Evolutionary conservation across 106 monocot genomes (phyloP), one percentile per base, ranked within the genome.

Genomic region (Apostasia ramifera): DNA sequence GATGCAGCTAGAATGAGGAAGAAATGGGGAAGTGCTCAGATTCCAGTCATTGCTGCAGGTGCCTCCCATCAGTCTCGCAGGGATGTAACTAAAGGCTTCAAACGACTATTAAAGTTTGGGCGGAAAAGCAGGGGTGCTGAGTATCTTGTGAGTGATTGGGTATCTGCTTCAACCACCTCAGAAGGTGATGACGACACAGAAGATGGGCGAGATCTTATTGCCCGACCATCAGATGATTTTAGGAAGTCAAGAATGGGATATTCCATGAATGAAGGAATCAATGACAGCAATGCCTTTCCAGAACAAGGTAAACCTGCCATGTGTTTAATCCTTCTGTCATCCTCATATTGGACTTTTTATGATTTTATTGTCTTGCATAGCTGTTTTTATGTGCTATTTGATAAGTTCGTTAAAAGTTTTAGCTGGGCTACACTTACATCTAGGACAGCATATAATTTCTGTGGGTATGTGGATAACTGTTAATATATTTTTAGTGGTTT

Each of bases 21-120:
- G 63, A 95, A 95, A 65, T 95, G 94, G 94, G 94, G 91, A 44
- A 85, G 66, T 59, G 85, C 88, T 65, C 91, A 88, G 73, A 73
- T 81, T 66, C 94, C 94, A 44, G 48, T 78, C 4, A 56, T 87
- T 74, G 74, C 73, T 74, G 59, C 80, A 4, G 73, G 74, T 69
- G 74, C 79, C 60, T 76, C 77, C n/a, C 75, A 85, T 13, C 80
- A 82, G 41, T 66, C 86, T 14, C 76, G 66, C 6, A 94, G 81
- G 57, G 85, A 87, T 70, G 74, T 74, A 53, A 75, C 87, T 1
- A 95, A 89, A 82, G 91, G 95, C 54, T 84, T 95, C 71, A 95
- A 86, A 74, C 74, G 80, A 66, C 73, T 92, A 55, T 66, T 91
- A 72, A 86, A 82, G 70, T 92, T 95, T 86, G 95, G 91, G 40